Evolutionary conservation across 805 yeast genomes (phyloP), one percentile per base, ranked within the genome.

Genomic region (Saccharomycopsis fodiens): DNA sequence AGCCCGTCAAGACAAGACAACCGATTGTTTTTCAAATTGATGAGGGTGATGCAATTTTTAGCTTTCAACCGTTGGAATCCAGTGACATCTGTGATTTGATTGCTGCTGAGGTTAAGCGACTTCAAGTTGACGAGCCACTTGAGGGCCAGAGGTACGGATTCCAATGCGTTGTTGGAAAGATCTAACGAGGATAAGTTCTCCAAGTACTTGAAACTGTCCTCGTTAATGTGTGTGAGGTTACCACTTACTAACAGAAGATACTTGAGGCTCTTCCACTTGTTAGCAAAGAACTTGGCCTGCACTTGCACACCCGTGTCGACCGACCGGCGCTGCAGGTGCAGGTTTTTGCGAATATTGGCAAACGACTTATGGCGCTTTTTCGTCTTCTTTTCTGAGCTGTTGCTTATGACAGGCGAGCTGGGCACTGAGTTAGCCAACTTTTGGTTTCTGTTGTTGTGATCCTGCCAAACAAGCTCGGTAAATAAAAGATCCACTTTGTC

Each of bases 401-500:
- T 34, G 4, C 35, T n/a, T 2, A 32, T 12, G 4, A 32, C 25
- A 5, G 51, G 43, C 3, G 47, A 44, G 20, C 30, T 41, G 4
- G 51, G 44, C 13, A 41, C 25, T 17, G 41, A 30, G 29, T 39
- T 47, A 4, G 46, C 21, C 16, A 20, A 12, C 12, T 22, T 38
- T 16, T 44, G 27, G 8, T 8, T 22, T 30, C 70, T 55, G 36
- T 61, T 58, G 40, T 55, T 52, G 16, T 54, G 52, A 53, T 78
- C 82, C 32, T 77, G 82, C 32, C 70, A 64, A 2, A 78, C 79
- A 43, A 79, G 62, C 40, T 71, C 67, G 36, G 70, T 67, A 29
- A 77, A 57, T 2, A 79, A 57, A 50, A 59, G 42, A 15, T 79
- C 84, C 5, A 67, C 67, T 5, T 79, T 71, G 54, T 73, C 78